Conservation (phyloP, 768 basidiomycete species). For the Cystobasidiopsis lactophilus region DNA sequence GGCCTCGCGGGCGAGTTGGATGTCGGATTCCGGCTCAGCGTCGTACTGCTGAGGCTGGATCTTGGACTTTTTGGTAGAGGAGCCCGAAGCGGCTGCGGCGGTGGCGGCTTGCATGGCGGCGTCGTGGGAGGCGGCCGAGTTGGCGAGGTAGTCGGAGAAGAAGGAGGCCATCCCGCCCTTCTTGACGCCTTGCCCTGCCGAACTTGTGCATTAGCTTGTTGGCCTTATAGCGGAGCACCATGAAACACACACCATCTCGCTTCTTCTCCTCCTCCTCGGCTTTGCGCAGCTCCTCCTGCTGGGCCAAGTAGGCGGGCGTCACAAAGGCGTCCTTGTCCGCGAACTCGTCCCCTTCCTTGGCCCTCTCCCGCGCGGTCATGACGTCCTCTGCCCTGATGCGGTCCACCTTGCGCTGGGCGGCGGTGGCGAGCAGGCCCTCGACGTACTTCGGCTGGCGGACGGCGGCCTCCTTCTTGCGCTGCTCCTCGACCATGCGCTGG, state of each 20-base stretch:
- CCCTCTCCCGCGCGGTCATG: constrained; percentile 81
- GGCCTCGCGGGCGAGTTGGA: constrained; percentile 40
- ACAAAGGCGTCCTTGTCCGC: constrained; percentile 92
- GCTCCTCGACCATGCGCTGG: constrained; percentile 47
- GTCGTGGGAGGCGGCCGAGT: constrained; percentile 35
- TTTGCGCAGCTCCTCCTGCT: constrained; percentile 70
- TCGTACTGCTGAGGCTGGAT: constrained; percentile 15
- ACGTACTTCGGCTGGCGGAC: constrained; percentile 90
- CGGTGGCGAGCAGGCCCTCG: constrained; percentile 47
- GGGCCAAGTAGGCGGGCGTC: constrained; percentile 88
- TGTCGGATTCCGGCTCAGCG: constrained; percentile 34
- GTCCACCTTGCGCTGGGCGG: constrained; percentile 71
- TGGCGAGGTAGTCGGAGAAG: constrained; percentile 25
- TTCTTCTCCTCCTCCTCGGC: constrained; percentile 82
- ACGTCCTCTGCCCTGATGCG: constrained; percentile 88
- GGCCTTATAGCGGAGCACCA: background rate
- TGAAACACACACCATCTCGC: constrained; percentile 50
- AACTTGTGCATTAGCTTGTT: background rate
- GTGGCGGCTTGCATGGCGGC: constrained; percentile 32
- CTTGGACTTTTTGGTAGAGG: too few species aligned
- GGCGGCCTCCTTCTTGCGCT: constrained; percentile 50
- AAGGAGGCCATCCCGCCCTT: constrained; percentile 25
- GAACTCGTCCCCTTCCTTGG: constrained; percentile 83
- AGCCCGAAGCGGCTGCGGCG: background rate
- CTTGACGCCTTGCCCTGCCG: constrained; percentile 21